Evolutionary conservation across 2,329 filamentous ascomycete genomes (phyloP).

Genomic region (Alternaria arbusti): DNA sequence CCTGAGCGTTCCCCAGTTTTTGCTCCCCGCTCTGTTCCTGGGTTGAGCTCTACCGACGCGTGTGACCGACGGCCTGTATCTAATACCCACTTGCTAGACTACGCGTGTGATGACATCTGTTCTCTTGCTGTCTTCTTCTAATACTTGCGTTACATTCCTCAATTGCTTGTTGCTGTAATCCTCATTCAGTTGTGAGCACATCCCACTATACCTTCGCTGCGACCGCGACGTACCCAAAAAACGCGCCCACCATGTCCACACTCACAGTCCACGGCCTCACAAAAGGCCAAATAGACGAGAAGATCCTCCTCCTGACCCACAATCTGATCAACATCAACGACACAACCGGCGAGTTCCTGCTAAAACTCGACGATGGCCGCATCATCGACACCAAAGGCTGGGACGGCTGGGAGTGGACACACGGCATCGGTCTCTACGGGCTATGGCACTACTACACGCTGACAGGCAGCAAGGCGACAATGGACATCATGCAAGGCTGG

Average conservation of each 20-base stretch:
- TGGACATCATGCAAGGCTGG: conserved; percentile 75
- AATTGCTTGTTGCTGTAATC: neutral
- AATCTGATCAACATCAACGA: conserved; percentile 81
- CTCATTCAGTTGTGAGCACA: neutral
- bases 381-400: conserved; percentile 86
- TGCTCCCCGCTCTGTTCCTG: conserved; percentile 9
- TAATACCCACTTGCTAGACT: conserved; percentile 4
- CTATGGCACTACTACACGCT: conserved; percentile 82
- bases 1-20: conserved; percentile 15
- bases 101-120: conserved; percentile 3
- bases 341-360: conserved; percentile 74
- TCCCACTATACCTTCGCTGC: neutral
- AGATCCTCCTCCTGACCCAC: conserved; percentile 71
- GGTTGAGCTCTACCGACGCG: conserved; percentile 9
- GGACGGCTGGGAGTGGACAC: conserved; percentile 85
- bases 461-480: conserved; percentile 65
- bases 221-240: neutral
- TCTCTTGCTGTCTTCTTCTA: neutral
- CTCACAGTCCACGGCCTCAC: conserved; percentile 50
- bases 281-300: conserved; percentile 55
- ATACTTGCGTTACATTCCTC: neutral
- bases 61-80: conserved; percentile 3
- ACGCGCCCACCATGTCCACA: conserved; percentile 46
- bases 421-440: conserved; percentile 80
- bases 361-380: conserved; percentile 73